Conservation (phyloP, 2,329 filamentous ascomycete genomes). For the Hymenoscyphus repandus region DNA sequence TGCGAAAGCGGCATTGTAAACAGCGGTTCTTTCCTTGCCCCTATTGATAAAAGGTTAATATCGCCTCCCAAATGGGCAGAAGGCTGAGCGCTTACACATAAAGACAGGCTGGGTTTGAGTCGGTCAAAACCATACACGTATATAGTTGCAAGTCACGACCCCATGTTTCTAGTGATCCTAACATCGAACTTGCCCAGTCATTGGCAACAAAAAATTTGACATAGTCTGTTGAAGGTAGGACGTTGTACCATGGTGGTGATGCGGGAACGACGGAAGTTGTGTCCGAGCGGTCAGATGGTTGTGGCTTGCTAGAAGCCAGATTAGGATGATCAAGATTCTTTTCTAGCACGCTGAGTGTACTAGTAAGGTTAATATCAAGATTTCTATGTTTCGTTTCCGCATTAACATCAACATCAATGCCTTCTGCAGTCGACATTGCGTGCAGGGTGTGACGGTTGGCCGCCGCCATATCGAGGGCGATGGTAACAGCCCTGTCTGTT, state of each 20-base stretch:
- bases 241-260: background rate
- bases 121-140: background rate
- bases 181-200: background rate
- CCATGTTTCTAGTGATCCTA: constrained; percentile 4
- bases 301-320: no score
- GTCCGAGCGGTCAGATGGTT: no score
- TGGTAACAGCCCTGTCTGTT: no score
- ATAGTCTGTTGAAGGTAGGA: background rate
- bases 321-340: no score
- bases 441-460: no score
- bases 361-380: no score
- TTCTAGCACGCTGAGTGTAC: no score
- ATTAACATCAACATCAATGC: no score
- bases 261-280: no score
- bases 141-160: background rate
- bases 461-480: no score
- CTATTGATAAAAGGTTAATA: constrained; percentile 9
- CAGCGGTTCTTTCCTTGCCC: constrained; percentile 20
- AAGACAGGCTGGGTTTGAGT: constrained; percentile 3
- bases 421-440: no score
- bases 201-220: background rate
- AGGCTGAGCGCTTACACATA: background rate
- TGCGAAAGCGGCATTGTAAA: constrained; percentile 26
- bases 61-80: background rate
- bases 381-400: no score